These are phyloP conservation scores for Yarrowia yakushimensis DNA, from an alignment of 805 yeast species.

Conservation along the genomic window DNA sequence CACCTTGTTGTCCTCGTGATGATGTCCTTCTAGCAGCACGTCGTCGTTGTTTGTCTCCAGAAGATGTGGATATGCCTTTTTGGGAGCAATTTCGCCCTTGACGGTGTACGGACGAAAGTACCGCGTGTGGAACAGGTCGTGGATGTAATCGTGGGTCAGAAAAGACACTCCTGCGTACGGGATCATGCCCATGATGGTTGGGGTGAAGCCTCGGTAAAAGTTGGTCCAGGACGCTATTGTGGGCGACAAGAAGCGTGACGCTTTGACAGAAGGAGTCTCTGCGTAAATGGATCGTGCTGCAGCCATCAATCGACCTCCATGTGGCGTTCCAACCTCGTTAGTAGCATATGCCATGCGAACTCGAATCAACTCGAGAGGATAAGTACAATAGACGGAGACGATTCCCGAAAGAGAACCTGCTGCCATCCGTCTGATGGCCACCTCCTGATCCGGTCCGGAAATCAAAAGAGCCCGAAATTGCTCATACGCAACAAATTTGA, in stretches of 20 bases:
- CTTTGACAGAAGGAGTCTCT: conserved; percentile 33
- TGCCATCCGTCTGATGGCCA: conserved; percentile 71
- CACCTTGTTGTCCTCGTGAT: conserved; percentile 35
- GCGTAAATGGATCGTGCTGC: conserved; percentile 31
- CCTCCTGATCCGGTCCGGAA: conserved; percentile 70
- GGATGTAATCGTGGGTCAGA: conserved; percentile 86
- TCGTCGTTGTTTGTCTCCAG: conserved; percentile 22
- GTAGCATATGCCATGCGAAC: conserved; percentile 93
- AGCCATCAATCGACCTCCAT: conserved; percentile 5
- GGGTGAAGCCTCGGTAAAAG: conserved; percentile 90
- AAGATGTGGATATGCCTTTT: neutral
- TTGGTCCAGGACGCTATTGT: conserved; percentile 47
- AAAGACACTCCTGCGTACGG: conserved; percentile 98
- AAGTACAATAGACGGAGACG: conserved; percentile 79
- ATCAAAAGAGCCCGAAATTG: conserved; percentile 79
- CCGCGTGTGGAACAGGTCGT: conserved; percentile 75
- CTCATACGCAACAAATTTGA: conserved; percentile 94
- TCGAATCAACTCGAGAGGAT: conserved; percentile 86
- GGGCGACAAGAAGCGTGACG: neutral
- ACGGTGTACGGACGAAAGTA: conserved; percentile 48
- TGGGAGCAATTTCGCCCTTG: conserved; percentile 18
- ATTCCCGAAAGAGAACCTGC: conserved; percentile 93
- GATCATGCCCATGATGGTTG: conserved; percentile 91
- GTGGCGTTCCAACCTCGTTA: neutral
- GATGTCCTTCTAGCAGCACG: conserved; percentile 25